Base-by-base conservation (phyloP, 805 yeast genomes). In the Candida bentonensis region DNA sequence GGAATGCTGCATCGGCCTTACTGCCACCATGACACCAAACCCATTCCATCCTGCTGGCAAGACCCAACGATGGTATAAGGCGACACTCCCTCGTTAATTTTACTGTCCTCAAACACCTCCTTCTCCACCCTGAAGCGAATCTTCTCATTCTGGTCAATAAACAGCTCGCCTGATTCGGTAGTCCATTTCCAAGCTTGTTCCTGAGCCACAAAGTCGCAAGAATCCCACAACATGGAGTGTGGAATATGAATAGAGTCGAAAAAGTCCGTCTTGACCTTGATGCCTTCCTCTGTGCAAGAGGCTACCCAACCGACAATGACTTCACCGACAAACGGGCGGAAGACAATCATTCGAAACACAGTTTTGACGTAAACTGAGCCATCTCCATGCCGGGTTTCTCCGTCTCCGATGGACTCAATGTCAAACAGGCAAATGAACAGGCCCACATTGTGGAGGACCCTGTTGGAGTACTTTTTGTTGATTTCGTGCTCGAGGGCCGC, bases 171-270 rank as follows among this genome's bases (percentile, higher is more conserved):
- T 47, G 77, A 83, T 44, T 67, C 74, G 48, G 73, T 69, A 44
- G 76, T 74, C 98, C 98, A 92, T 36, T 88, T 79, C 98, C 98
- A 92, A 11, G 96, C 95, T 57, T 81, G 84, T 50, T 92, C 98
- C 36, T 72, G 77, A 1, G 82, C 58, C 2, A 62, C 53, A 67
- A 72, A 85, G 47, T 66, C 72, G 59, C 86, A 76, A 27, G 74
- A 73, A 56, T 88, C 96, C 58, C 92, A 92, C 39, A 92, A 63
- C 67, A 82, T 72, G 43, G 78, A 69, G 52, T 79, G 79, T 4
- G 97, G 97, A 48, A 92, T 81, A 60, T 85, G 84, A 9, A 92
- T 78, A 61, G 92, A 96, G 60, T 87, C 87, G 58, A 92, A 92
- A 60, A 92, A 82, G 49, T 82, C 95, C 71, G 86, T 71, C 49